phyloP scores from a whole-genome alignment of 2,329 filamentous ascomycete species.

The Colletotrichum shisoi region DNA sequence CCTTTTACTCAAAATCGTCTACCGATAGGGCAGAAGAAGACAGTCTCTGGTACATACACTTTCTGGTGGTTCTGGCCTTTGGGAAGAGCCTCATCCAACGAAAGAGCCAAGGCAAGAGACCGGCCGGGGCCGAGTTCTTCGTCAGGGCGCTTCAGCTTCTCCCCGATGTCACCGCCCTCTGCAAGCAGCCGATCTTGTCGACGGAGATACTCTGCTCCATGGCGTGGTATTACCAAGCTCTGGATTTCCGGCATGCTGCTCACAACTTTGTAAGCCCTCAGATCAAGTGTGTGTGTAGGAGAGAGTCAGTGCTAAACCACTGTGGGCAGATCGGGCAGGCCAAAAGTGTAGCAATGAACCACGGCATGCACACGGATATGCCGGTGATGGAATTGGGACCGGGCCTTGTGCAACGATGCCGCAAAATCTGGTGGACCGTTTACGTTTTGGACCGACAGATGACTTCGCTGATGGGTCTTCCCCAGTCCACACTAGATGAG shows the following conservation, averaged over 20 bases:
- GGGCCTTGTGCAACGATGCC: conserved; percentile 54
- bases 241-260: conserved; percentile 57
- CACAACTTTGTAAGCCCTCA: conserved; percentile 53
- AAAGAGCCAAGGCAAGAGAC: conserved; percentile 48
- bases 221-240: conserved; percentile 61
- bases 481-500: conserved; percentile 58
- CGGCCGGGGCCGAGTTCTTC: conserved; percentile 58
- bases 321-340: conserved; percentile 57
- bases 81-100: conserved; percentile 61
- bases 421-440: conserved; percentile 63
- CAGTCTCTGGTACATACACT: conserved; percentile 61
- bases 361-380: conserved; percentile 64
- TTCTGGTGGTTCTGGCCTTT: conserved; percentile 62
- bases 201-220: conserved; percentile 61
- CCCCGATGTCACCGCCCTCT: conserved; percentile 53
- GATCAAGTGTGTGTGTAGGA: too few relatives aligned
- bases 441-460: conserved; percentile 63
- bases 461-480: conserved; percentile 62
- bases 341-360: conserved; percentile 57
- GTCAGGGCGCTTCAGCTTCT: conserved; percentile 55
- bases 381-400: conserved; percentile 53
- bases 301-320: neutral
- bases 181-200: conserved; percentile 54
- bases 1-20: conserved; percentile 43
- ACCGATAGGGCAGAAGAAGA: conserved; percentile 34